Evolutionary conservation across 202 grass and related monocot species (phyloP).

Genomic region (Tripidium arundinaceum): DNA sequence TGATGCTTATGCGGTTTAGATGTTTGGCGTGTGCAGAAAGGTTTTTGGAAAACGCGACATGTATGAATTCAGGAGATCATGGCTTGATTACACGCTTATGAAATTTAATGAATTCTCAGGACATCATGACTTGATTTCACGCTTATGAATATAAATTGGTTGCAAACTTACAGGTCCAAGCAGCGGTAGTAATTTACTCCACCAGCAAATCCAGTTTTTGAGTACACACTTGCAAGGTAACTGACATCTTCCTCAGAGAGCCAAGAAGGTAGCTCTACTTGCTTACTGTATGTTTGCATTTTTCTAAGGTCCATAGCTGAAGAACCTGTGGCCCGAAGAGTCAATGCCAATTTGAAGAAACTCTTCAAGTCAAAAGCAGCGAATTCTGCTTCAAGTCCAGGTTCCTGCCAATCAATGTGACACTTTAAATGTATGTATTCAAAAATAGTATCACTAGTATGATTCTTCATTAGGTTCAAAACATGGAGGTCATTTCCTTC

Average conservation of each 20-base stretch:
- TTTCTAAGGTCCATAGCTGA: slow-evolving; percentile 23
- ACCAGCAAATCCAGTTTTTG: slow-evolving; percentile 60
- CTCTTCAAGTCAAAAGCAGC: slow-evolving; percentile 30
- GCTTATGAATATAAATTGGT: not conserved
- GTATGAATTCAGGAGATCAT: not conserved
- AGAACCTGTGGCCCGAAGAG: slow-evolving; percentile 16
- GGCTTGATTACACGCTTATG: not conserved
- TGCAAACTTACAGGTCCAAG: slow-evolving; percentile 23
- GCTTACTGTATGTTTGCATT: slow-evolving; percentile 19
- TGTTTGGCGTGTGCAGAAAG: not conserved
- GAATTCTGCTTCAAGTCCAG: slow-evolving; percentile 49
- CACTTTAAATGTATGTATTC: not conserved
- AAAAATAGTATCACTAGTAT: not conserved
- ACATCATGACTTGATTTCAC: not conserved
- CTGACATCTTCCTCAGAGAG: slow-evolving; percentile 59
- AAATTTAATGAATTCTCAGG: not conserved
- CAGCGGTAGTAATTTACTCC: slow-evolving; percentile 82
- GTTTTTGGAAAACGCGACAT: not conserved
- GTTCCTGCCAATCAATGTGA: slow-evolving; percentile 38
- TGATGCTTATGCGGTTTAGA: not conserved
- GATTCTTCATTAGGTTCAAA: not conserved
- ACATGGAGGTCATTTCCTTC: too few relatives aligned
- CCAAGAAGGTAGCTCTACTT: slow-evolving; percentile 47
- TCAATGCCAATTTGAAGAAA: slow-evolving; percentile 46
- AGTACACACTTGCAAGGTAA: slow-evolving; percentile 50